Conservation (phyloP, 192 early-diverging fungal genomes). For the Entomortierella parvispora region DNA sequence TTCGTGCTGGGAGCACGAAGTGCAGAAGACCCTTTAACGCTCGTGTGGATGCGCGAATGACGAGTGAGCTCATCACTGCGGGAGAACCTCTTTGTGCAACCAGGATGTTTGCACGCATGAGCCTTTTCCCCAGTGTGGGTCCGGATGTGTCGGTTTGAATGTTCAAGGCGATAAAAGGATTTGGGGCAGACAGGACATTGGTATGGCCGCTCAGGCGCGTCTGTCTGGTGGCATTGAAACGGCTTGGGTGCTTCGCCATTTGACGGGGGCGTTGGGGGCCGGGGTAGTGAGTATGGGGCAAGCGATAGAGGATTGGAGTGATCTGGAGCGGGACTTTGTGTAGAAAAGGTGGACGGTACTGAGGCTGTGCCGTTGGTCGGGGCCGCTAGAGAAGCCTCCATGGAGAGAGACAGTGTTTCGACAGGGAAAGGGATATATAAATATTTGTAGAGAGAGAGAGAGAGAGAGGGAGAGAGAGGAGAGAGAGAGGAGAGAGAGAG, state of each 20-base stretch:
- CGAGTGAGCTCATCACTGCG: constrained; percentile 83
- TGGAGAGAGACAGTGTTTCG: not conserved
- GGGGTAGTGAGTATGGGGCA: constrained; percentile 21
- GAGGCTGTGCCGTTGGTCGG: not conserved
- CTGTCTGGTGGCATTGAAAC: constrained; percentile 45
- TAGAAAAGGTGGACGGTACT: not conserved
- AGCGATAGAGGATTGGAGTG: constrained; percentile 3
- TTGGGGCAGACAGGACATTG: constrained; percentile 78
- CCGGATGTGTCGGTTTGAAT: constrained; percentile 85
- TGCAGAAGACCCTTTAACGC: constrained; percentile 26
- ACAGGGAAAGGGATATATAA: not conserved
- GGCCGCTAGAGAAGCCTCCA: constrained; percentile 4
- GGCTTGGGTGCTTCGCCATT: constrained; percentile 46
- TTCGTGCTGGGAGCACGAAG: constrained; percentile 68
- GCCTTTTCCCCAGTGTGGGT: constrained; percentile 91
- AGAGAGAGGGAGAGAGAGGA: not conserved
- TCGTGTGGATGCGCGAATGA: constrained; percentile 69
- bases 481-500: not conserved
- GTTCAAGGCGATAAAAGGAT: constrained; percentile 79
- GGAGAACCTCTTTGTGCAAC: constrained; percentile 83
- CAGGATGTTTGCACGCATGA: constrained; percentile 76
- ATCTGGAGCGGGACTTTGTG: not conserved
- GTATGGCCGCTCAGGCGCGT: constrained; percentile 68
- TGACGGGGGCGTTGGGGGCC: constrained; percentile 24
- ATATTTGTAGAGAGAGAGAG: not conserved